Base-by-base conservation (phyloP, 2,329 filamentous ascomycete species). In the Alternaria sp. region DNA sequence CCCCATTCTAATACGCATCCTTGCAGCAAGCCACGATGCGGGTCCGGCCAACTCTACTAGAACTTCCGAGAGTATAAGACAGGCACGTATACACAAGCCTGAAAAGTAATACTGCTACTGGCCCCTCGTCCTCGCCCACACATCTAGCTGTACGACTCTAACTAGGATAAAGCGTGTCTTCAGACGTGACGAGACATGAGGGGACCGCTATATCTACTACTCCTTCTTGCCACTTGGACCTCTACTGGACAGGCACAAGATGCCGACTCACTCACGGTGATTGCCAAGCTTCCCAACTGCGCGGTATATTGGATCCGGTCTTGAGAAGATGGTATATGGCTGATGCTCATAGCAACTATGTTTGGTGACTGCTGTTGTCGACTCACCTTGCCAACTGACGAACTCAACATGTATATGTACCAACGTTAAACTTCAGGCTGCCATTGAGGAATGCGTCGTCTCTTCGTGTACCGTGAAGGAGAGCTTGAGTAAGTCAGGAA, bases 391-490 rank as follows among this genome's bases (percentile, higher is more conserved):
- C 38, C 16, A 48, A n/a, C 32, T 57, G 28, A 65, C 62, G 7
- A 46, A 70, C 43, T 49, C 53, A 20, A 49, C 38, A 43, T 70
- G 67, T 44, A 41, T 67, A 25, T 70, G 67, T 45, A 54, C 40
- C 40, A 60, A 67, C 34, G 28, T 36, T 6, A 1, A 57, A 22
- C 38, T 66, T 5, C 59, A 59, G 14, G 32, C 25, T 25, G 52
- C 30, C n/a, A 51, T 60, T 2, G 62, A 68, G 34, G 32, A 12
- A 22, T 70, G 67, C 43, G 62, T 60, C 5, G 9, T 49, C 12
- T 34, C 28, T 5, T 11, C 45, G 16, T 49, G 45, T 22, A 49
- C 45, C 8, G 0, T 49, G 0, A 49, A 3, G 2, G 28, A 34
- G 45, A 49, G 45, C 4, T 3, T 48, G 45, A 48, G 45, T 48